Evolutionary conservation across 2,329 filamentous ascomycete genomes (phyloP).

Genomic region (Aspergillus chevalieri): DNA sequence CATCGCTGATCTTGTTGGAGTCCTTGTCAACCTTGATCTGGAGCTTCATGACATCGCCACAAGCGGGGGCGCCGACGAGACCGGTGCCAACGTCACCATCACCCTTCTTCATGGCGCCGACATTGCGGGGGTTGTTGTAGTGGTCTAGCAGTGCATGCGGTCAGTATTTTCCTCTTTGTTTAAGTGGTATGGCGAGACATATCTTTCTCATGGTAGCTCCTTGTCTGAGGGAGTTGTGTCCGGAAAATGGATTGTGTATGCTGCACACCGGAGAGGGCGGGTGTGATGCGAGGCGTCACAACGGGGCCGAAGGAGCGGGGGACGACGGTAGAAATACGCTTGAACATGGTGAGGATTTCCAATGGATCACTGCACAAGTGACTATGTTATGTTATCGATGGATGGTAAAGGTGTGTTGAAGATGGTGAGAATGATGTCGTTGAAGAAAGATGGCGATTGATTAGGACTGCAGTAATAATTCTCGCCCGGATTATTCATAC

Average conservation of each 20-base stretch:
- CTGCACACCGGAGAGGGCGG: conserved; percentile 42
- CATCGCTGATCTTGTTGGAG: conserved; percentile 82
- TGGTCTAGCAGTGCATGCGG: conserved; percentile 61
- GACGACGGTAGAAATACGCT: conserved; percentile 48
- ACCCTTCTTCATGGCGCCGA: conserved; percentile 71
- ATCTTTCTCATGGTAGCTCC: conserved; percentile 63
- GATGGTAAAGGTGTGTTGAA: neutral
- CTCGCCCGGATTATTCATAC: conserved; percentile 6
- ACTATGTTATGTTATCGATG: neutral
- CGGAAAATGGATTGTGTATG: conserved; percentile 35
- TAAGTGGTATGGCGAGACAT: conserved; percentile 28
- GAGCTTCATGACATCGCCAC: conserved; percentile 89
- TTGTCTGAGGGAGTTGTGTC: conserved; percentile 31
- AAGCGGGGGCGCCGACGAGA: conserved; percentile 83
- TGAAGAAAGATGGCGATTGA: conserved; percentile 1
- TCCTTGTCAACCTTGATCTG: conserved; percentile 87
- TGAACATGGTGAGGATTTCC: conserved; percentile 46
- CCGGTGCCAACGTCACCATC: conserved; percentile 82
- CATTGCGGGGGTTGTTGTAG: conserved; percentile 73
- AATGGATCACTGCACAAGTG: neutral
- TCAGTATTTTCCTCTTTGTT: conserved; percentile 7
- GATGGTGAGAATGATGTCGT: neutral
- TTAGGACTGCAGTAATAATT: neutral
- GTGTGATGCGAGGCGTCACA: conserved; percentile 44
- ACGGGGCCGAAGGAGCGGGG: conserved; percentile 49